Base-by-base conservation (phyloP, 2,329 filamentous ascomycete genomes). In the Dactylellina drechsleri region DNA sequence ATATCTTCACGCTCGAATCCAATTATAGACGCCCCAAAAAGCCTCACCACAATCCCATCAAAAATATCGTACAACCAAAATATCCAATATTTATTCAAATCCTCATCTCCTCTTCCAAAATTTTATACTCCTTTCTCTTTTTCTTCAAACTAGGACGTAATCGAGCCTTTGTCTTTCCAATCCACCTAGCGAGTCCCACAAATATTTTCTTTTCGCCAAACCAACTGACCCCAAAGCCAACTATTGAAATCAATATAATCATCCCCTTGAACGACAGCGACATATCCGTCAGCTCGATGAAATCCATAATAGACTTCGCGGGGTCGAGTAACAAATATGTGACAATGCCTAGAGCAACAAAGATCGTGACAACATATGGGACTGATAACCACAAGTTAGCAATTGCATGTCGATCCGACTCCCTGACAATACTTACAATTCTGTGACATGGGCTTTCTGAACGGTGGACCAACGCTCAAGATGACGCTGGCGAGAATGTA, bases 401-500 rank as follows among this genome's bases (percentile, higher is more conserved):
- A n/a, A 20, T 5, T 40, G 40, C 59, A 20, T 28, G 68, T 50
- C 4, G 7, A 10, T 10, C 20, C 15, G 0, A 18, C 71, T 62
- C 74, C 59, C 28, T 26, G 15, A 23, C 2, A 47, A 23, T 23
- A 84, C 90, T 83, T 82, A 93, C 91, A 87, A 80, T 99, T 99
- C 72, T 90, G 86, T 16, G 84, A 84, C 84, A 93, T 92, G 15
- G 88, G 87, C 79, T 95, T 91, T 64, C 95, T 87, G 83, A 97
- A 99, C 0, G 95, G 95, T 40, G 88, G 89, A 0, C 95, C 96
- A n/a, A 95, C 92, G 79, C 91, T 96, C 31, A 99, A 85, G 0
- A 98, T 91, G 45, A 98, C 86, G 2, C 92, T 95, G 0, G 92
- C 91, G 20, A 97, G 85, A 43, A 96, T 96, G 82, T 99, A 99